A percentile compares a stretch with the other conserved stretches of the same genome.
Conservation (phyloP, 192 early-diverging fungal species). For the Mortierella claussenii region DNA sequence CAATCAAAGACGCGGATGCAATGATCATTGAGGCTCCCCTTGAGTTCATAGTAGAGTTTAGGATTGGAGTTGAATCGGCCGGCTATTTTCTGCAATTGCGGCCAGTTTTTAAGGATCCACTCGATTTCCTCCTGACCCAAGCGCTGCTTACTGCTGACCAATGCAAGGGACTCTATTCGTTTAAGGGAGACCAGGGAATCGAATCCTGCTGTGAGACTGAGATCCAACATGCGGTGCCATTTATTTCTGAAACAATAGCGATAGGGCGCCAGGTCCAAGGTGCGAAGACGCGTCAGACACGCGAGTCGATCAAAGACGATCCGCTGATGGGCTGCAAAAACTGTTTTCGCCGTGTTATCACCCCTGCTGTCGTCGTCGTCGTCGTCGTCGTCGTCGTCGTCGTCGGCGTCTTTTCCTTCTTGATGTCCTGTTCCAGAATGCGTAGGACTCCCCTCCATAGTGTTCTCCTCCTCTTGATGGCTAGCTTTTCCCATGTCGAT, state of each 20-base stretch:
- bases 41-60: background rate
- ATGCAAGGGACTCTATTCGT: background rate
- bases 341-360: too few species aligned
- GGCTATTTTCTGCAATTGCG: background rate
- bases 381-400: background rate
- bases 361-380: background rate
- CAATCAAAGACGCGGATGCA: slow-evolving; percentile 9
- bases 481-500: slow-evolving; percentile 18
- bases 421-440: background rate
- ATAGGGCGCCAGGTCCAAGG: background rate
- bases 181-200: background rate
- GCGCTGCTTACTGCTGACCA: background rate
- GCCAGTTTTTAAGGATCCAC: slow-evolving; percentile 10
- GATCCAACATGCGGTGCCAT: background rate
- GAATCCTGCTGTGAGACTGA: background rate
- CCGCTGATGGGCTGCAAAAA: slow-evolving; percentile 6
- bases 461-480: too few species aligned
- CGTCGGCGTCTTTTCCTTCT: background rate
- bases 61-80: background rate
- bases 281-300: slow-evolving; percentile 1
- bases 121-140: slow-evolving; percentile 1
- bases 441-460: too few species aligned
- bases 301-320: slow-evolving; percentile 6
- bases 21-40: background rate
- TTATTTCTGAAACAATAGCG: background rate